Evolutionary conservation across 2,329 filamentous ascomycete species (phyloP).

Genomic region (Escovopsis sp.): DNA sequence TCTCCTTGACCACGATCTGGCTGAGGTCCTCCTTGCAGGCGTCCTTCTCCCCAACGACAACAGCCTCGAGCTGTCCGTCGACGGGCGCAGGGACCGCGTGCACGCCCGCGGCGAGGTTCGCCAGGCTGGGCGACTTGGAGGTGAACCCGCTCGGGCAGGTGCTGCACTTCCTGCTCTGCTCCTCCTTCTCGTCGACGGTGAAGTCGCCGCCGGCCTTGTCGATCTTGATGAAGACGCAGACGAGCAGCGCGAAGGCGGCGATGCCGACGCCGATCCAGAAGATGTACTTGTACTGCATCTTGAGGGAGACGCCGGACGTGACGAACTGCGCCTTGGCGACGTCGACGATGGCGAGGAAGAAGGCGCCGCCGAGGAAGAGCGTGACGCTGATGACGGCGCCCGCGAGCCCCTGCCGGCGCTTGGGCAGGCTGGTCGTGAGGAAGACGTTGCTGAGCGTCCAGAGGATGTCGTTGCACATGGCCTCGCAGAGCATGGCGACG

Average conservation of each 20-base stretch:
- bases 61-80: too few relatives aligned
- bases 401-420: slow-evolving; percentile 44
- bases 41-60: too few relatives aligned
- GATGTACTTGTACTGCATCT: slow-evolving; percentile 39
- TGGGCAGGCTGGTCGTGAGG: slow-evolving; percentile 46
- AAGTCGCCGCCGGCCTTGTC: slow-evolving; percentile 10
- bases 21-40: too few relatives aligned
- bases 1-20: too few relatives aligned
- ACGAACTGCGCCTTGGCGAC: slow-evolving; percentile 29
- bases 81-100: too few relatives aligned
- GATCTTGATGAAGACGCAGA: slow-evolving; percentile 17
- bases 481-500: slow-evolving; percentile 42
- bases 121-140: neutral
- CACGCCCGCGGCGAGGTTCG: neutral
- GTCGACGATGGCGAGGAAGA: slow-evolving; percentile 49
- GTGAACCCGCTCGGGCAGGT: slow-evolving; percentile 3
- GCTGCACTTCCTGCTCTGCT: slow-evolving; percentile 3
- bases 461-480: slow-evolving; percentile 49
- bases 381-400: slow-evolving; percentile 48
- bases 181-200: slow-evolving; percentile 8
- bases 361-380: slow-evolving; percentile 45
- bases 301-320: slow-evolving; percentile 24
- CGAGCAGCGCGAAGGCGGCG: slow-evolving; percentile 29
- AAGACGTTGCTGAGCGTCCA: slow-evolving; percentile 54
- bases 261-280: slow-evolving; percentile 46